Evolutionary conservation across 208 protist genomes (phyloP).

Genomic region (Wallacemonas rigidus): DNA sequence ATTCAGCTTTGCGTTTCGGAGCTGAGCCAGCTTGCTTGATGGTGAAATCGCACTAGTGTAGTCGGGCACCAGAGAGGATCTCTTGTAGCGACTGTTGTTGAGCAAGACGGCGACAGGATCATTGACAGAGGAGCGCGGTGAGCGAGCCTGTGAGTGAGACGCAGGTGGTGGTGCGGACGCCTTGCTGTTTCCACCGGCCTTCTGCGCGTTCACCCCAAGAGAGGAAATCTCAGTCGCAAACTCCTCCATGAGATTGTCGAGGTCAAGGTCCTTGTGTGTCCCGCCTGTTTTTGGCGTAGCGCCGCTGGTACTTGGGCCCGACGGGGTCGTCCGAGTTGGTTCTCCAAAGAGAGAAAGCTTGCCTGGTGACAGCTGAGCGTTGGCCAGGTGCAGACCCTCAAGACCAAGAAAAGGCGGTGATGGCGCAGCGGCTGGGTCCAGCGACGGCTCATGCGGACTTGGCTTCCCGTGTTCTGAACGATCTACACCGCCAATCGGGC

Average conservation of each 20-base stretch:
- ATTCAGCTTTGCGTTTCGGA: slow-evolving; percentile 2
- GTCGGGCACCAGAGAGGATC: slow-evolving; percentile 23
- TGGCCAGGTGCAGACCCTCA: slow-evolving; percentile 29
- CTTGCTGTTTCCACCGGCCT: slow-evolving; percentile 16
- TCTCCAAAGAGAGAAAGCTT: too few relatives aligned
- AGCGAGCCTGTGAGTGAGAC: neutral
- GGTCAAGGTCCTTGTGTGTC: slow-evolving; percentile 40
- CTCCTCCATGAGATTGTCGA: slow-evolving; percentile 77
- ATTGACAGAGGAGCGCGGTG: neutral
- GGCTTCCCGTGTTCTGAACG: neutral
- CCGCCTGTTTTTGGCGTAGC: neutral
- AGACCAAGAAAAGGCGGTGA: slow-evolving; percentile 3
- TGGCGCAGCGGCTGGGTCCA: neutral
- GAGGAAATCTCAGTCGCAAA: slow-evolving; percentile 69
- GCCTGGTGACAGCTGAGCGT: slow-evolving; percentile 3
- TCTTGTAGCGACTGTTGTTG: slow-evolving; percentile 65
- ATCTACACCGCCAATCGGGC: neutral
- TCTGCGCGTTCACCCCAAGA: slow-evolving; percentile 41
- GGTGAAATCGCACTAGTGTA: slow-evolving; percentile 4
- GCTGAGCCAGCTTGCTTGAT: slow-evolving; percentile 10
- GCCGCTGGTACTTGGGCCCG: neutral
- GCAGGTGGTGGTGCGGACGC: neutral
- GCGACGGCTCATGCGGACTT: neutral
- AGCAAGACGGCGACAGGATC: slow-evolving; percentile 57
- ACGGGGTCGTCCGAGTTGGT: neutral